phyloP scores from a whole-genome alignment of 352 stramenopile species.

The Stephanocyclus meneghinianus region DNA sequence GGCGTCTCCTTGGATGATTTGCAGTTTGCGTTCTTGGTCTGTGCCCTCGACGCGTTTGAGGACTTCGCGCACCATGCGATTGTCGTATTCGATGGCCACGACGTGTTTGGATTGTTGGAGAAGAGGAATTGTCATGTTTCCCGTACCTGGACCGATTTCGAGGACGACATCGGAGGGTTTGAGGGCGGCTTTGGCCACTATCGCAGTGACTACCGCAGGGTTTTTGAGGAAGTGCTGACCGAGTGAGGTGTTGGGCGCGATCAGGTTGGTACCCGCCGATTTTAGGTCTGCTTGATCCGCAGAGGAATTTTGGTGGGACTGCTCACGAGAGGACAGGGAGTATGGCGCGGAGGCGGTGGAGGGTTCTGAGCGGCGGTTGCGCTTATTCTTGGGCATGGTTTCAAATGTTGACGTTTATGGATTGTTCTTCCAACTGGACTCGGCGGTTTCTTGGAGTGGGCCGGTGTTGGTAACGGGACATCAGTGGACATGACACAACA shows the following conservation, averaged over 20 bases:
- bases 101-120: slow-evolving; percentile 86
- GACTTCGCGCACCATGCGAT: slow-evolving; percentile 98
- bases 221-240: slow-evolving; percentile 99
- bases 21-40: slow-evolving; percentile 87
- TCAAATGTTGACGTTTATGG: neutral
- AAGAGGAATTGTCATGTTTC: slow-evolving; percentile 95
- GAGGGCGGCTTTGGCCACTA: slow-evolving; percentile 95
- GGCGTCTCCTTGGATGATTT: slow-evolving; percentile 98
- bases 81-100: slow-evolving; percentile 97
- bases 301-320: neutral
- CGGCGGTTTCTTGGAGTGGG: too few relatives aligned
- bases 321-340: slow-evolving; percentile 15
- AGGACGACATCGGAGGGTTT: slow-evolving; percentile 94
- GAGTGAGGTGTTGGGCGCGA: slow-evolving; percentile 93
- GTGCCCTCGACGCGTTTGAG: slow-evolving; percentile 97
- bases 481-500: too few relatives aligned
- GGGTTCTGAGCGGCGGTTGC: slow-evolving; percentile 11
- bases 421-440: too few relatives aligned
- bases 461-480: too few relatives aligned
- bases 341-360: slow-evolving; percentile 26
- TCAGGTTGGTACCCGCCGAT: slow-evolving; percentile 81
- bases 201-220: slow-evolving; percentile 92
- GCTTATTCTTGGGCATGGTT: slow-evolving; percentile 49
- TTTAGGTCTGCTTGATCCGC: neutral
- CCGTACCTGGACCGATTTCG: slow-evolving; percentile 95